phyloP scores from a whole-genome alignment of 192 early-diverging fungal species.

The Lobosporangium transversale region DNA sequence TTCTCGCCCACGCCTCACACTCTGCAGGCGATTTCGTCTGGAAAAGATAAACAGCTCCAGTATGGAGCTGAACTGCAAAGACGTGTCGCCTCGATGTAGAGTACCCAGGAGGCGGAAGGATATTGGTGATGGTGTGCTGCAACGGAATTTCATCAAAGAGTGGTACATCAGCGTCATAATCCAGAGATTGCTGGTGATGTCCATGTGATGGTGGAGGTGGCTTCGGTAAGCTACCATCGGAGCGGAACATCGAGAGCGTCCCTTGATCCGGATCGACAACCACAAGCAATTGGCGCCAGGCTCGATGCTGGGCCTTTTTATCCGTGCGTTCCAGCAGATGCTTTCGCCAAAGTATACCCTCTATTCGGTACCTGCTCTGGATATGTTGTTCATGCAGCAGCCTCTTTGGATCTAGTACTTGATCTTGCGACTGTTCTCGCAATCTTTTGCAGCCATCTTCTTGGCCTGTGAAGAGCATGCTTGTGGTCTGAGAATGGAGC shows the following conservation, averaged over 20 bases:
- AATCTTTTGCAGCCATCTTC: conserved; percentile 11
- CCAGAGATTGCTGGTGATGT: background rate
- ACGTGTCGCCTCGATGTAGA: conserved; percentile 78
- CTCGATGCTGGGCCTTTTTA: conserved; percentile 83
- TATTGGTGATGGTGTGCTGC: conserved; percentile 85
- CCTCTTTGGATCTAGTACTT: background rate
- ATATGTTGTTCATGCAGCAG: conserved; percentile 21
- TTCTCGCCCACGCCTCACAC: conserved; percentile 85
- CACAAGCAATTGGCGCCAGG: conserved; percentile 86
- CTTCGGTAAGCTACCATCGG: conserved; percentile 57
- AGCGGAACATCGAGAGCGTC: conserved; percentile 84
- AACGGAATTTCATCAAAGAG: conserved; percentile 62
- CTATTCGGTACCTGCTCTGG: conserved; percentile 59
- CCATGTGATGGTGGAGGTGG: background rate
- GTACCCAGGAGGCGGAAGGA: conserved; percentile 88
- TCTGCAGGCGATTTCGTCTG: conserved; percentile 77
- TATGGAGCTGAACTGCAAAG: conserved; percentile 85
- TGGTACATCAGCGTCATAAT: conserved; percentile 19
- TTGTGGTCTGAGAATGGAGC: conserved; percentile 12
- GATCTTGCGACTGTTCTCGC: background rate
- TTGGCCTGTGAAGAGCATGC: background rate
- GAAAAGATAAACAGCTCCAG: conserved; percentile 92
- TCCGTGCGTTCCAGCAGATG: conserved; percentile 80
- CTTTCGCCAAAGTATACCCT: conserved; percentile 90
- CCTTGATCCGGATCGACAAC: conserved; percentile 71